Conservation (phyloP, 176 grass and related monocot genomes). For the Canna indica region DNA sequence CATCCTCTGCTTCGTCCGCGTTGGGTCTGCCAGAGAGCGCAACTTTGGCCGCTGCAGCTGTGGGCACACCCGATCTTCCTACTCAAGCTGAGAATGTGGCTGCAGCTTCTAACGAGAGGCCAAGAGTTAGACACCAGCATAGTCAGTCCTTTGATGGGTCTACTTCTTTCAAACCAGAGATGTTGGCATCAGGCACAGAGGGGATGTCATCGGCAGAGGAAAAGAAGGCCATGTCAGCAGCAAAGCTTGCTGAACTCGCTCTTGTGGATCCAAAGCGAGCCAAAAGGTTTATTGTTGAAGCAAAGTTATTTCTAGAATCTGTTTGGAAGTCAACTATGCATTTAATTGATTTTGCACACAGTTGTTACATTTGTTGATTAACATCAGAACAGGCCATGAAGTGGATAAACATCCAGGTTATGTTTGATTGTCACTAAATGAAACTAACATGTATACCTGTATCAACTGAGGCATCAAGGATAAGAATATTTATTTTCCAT, state of each 20-base stretch:
- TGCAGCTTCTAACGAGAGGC: slow-evolving; percentile 11
- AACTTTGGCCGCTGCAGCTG: neutral
- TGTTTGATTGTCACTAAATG: neutral
- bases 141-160: slow-evolving; percentile 68
- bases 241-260: slow-evolving; percentile 63
- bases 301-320: neutral
- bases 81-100: slow-evolving; percentile 15
- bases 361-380: neutral
- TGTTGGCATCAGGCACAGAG: slow-evolving; percentile 13
- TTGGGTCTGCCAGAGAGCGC: neutral
- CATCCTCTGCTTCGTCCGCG: slow-evolving; percentile 3
- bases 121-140: slow-evolving; percentile 55
- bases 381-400: neutral
- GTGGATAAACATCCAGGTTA: neutral
- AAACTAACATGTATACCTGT: neutral
- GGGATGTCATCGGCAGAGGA: slow-evolving; percentile 32
- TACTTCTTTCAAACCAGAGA: slow-evolving; percentile 26
- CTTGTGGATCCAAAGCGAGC: slow-evolving; percentile 78
- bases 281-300: slow-evolving; percentile 40
- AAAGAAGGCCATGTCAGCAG: slow-evolving; percentile 65
- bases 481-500: neutral
- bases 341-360: slow-evolving; percentile 8
- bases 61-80: slow-evolving; percentile 35
- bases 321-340: slow-evolving; percentile 5
- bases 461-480: neutral